These are phyloP conservation scores for Arctium lappa DNA, from an alignment of 129 eudicot genomes.

Conservation along the genomic window DNA sequence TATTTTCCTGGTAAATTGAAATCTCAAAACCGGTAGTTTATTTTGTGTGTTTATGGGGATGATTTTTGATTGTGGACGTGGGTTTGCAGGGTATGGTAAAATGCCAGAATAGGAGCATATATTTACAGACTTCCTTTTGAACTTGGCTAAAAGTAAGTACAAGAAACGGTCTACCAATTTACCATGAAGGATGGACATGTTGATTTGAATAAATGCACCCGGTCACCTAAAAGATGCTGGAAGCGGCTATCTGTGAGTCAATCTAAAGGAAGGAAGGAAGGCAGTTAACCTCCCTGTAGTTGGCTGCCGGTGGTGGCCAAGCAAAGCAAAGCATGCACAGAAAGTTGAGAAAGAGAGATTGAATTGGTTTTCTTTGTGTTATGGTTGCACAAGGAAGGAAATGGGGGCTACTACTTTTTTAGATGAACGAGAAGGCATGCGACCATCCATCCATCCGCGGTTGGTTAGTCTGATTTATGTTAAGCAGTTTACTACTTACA, in stretches of 20 bases:
- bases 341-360: background rate
- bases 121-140: constrained; percentile 85
- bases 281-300: background rate
- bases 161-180: constrained; percentile 31
- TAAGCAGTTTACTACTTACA: constrained; percentile 1
- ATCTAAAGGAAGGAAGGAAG: background rate
- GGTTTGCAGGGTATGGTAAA: constrained; percentile 84
- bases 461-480: constrained; percentile 2
- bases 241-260: background rate
- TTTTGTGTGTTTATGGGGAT: background rate
- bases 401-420: background rate
- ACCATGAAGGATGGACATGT: background rate
- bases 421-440: background rate
- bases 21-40: no score
- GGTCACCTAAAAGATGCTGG: constrained; percentile 2
- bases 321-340: background rate
- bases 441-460: background rate
- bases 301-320: constrained; percentile 18
- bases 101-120: constrained; percentile 99
- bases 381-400: background rate
- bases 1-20: constrained; percentile 81
- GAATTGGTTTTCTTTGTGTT: no score
- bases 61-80: background rate
- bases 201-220: constrained; percentile 11
- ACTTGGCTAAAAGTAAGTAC: constrained; percentile 62